Percentiles rank a stretch among this genome's conserved stretches.
Conservation (phyloP, 805 yeast genomes). For the Spathaspora boniae region DNA sequence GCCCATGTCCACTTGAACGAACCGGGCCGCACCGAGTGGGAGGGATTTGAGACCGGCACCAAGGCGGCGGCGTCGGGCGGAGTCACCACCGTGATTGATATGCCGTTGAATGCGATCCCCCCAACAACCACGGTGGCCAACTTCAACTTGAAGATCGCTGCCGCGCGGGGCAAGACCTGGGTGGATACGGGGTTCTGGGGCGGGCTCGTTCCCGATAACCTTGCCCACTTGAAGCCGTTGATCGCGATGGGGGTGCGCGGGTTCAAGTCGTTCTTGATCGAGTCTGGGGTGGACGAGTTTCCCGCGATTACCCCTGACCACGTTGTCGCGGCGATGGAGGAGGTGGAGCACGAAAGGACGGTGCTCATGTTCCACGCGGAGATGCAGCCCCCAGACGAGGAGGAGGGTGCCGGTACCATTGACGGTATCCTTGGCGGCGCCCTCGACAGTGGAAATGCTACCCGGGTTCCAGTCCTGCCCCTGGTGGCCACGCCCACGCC, state of each 20-base stretch:
- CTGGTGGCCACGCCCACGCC: background rate
- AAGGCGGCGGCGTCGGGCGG: conserved; percentile 95
- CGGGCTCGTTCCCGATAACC: conserved; percentile 80
- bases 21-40: conserved; percentile 99
- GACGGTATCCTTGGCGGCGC: too few species aligned
- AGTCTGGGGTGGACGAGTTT: conserved; percentile 94
- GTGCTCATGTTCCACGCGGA: conserved; percentile 93
- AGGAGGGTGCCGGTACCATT: conserved; percentile 1
- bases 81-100: conserved; percentile 90
- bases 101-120: conserved; percentile 95
- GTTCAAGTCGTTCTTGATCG: conserved; percentile 88
- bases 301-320: conserved; percentile 72
- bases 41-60: conserved; percentile 96
- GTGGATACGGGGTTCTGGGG: conserved; percentile 97
- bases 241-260: conserved; percentile 88
- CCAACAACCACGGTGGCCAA: conserved; percentile 87
- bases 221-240: conserved; percentile 66
- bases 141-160: conserved; percentile 68
- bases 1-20: conserved; percentile 94
- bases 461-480: background rate
- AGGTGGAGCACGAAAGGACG: conserved; percentile 61
- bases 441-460: too few species aligned
- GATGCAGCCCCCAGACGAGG: conserved; percentile 50
- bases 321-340: conserved; percentile 62
- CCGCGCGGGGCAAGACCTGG: conserved; percentile 82